Evolutionary conservation across 2,329 filamentous ascomycete species (phyloP).

Genomic region (Colletotrichum musicola): DNA sequence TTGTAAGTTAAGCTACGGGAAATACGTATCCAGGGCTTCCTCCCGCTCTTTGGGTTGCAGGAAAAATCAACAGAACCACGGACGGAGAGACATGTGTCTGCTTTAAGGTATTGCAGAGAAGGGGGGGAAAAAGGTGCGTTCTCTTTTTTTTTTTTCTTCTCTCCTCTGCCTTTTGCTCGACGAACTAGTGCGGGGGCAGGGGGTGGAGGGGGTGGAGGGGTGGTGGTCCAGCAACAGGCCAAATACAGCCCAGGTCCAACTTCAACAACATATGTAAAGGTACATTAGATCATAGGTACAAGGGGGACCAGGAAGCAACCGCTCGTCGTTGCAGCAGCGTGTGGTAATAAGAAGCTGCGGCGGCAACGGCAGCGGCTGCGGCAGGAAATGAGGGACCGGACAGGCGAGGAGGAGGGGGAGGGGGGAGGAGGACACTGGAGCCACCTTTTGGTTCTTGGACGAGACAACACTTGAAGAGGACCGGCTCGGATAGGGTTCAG

Average conservation of each 20-base stretch:
- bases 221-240: slow-evolving; percentile 34
- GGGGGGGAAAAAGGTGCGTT: slow-evolving; percentile 9
- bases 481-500: background rate
- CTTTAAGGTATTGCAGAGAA: slow-evolving; percentile 69
- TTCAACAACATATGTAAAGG: slow-evolving; percentile 31
- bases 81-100: slow-evolving; percentile 71
- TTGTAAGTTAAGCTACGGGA: slow-evolving; percentile 56
- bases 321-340: slow-evolving; percentile 12
- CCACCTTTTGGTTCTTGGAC: too few species aligned
- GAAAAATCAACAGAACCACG: slow-evolving; percentile 61
- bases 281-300: slow-evolving; percentile 34
- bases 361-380: slow-evolving; percentile 43
- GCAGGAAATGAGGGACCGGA: slow-evolving; percentile 47
- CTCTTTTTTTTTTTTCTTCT: slow-evolving; percentile 1
- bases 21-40: slow-evolving; percentile 56
- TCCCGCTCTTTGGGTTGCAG: slow-evolving; percentile 53
- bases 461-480: slow-evolving; percentile 46
- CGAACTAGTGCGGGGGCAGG: slow-evolving; percentile 37
- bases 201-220: slow-evolving; percentile 25
- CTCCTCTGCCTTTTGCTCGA: slow-evolving; percentile 23
- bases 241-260: slow-evolving; percentile 30
- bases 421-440: slow-evolving; percentile 47
- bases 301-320: slow-evolving; percentile 3
- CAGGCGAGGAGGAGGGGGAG: slow-evolving; percentile 44
- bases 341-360: slow-evolving; percentile 33